Conservation (phyloP, 1,284 basidiomycete genomes). For the Ceratobasidium sp. region DNA sequence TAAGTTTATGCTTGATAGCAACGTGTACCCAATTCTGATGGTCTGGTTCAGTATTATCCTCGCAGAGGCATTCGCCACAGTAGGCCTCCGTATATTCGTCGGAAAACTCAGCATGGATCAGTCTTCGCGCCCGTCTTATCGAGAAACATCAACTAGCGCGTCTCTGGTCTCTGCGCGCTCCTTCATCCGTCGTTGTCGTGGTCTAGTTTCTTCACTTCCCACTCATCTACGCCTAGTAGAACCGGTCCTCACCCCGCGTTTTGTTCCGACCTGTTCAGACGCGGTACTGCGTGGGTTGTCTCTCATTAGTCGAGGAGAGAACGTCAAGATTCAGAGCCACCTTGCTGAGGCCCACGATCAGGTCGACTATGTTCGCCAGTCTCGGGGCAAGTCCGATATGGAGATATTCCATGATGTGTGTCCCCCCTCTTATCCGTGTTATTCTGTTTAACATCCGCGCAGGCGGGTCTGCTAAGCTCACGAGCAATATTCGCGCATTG, state of each 20-base stretch:
- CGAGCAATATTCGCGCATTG: conserved; percentile 85
- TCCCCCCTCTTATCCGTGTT: neutral
- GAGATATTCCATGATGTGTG: conserved; percentile 75
- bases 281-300: conserved; percentile 71
- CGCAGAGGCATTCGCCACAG: conserved; percentile 72
- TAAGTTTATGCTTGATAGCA: conserved; percentile 54
- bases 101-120: conserved; percentile 90
- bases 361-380: conserved; percentile 72
- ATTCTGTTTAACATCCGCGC: conserved; percentile 11
- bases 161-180: conserved; percentile 64
- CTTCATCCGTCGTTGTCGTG: conserved; percentile 67
- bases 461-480: conserved; percentile 70
- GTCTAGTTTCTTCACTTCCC: conserved; percentile 58
- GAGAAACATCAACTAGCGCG: conserved; percentile 65
- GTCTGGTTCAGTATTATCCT: conserved; percentile 69
- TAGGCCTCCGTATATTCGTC: conserved; percentile 80
- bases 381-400: conserved; percentile 73
- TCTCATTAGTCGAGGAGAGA: conserved; percentile 60
- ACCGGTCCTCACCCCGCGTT: conserved; percentile 84
- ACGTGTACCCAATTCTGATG: conserved; percentile 13
- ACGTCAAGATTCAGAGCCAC: conserved; percentile 75
- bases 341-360: conserved; percentile 79
- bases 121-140: conserved; percentile 75
- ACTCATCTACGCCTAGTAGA: conserved; percentile 67
- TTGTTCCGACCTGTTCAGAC: conserved; percentile 82